Percentiles rank a stretch among this genome's conserved stretches.
phyloP scores from a whole-genome alignment of 169 alveolate species.

The Cryptosporidium sp. region DNA sequence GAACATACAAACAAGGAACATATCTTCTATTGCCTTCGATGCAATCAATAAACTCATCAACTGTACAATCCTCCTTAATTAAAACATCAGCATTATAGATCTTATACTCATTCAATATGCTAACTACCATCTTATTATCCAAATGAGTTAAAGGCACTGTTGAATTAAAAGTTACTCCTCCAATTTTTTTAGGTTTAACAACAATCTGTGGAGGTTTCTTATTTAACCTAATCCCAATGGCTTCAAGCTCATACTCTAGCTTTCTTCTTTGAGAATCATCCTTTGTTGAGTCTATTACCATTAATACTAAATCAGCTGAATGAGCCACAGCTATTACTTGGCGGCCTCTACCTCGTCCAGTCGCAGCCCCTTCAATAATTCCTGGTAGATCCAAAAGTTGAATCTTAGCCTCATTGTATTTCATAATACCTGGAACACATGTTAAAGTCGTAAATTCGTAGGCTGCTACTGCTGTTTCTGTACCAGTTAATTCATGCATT shows the following conservation, averaged over 20 bases:
- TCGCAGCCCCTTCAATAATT: constrained; percentile 96
- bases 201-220: constrained; percentile 86
- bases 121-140: constrained; percentile 86
- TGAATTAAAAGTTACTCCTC: constrained; percentile 86
- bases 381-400: constrained; percentile 96
- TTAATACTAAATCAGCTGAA: constrained; percentile 88
- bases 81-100: constrained; percentile 88
- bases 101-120: constrained; percentile 87
- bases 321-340: constrained; percentile 94
- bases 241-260: constrained; percentile 87
- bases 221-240: constrained; percentile 89
- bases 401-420: constrained; percentile 91
- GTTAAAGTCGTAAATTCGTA: constrained; percentile 92
- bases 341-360: constrained; percentile 96
- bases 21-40: constrained; percentile 93
- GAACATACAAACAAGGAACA: constrained; percentile 91
- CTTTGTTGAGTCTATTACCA: constrained; percentile 82
- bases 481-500: constrained; percentile 85
- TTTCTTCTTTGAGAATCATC: constrained; percentile 87
- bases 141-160: constrained; percentile 87
- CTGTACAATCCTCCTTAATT: constrained; percentile 87
- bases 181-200: constrained; percentile 85
- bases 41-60: constrained; percentile 91
- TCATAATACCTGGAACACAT: constrained; percentile 90
- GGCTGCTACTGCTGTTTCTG: constrained; percentile 88